phyloP scores from a whole-genome alignment of 75 land plant species.

The Sequoia sempervirens region DNA sequence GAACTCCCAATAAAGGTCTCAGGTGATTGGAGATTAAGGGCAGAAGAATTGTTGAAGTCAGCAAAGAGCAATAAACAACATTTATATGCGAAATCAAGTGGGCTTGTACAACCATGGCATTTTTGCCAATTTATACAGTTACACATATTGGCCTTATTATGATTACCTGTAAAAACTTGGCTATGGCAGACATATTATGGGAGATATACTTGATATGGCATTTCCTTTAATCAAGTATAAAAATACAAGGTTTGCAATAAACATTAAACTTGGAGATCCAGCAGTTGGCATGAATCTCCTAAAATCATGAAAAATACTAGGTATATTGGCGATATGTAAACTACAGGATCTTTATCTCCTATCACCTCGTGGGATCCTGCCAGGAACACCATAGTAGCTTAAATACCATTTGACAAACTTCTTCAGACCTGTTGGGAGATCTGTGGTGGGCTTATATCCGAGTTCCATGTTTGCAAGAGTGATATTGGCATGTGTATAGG shows the following conservation, averaged over 20 bases:
- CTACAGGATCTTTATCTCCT: not conserved
- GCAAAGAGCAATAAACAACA: not conserved
- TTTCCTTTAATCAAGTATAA: constrained; percentile 9
- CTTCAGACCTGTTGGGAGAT: constrained; percentile 48
- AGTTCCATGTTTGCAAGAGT: constrained; percentile 48
- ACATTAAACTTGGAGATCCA: not conserved
- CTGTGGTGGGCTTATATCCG: constrained; percentile 56
- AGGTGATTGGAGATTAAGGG: not conserved
- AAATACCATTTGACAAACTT: constrained; percentile 69
- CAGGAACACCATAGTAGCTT: constrained; percentile 36
- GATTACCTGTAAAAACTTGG: constrained; percentile 1
- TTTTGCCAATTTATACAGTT: constrained; percentile 1
- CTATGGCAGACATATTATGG: constrained; percentile 1
- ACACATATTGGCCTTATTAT: constrained; percentile 3
- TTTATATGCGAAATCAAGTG: not conserved
- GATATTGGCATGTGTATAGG: constrained; percentile 64
- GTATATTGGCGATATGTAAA: not conserved
- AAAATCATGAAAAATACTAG: not conserved
- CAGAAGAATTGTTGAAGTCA: not conserved
- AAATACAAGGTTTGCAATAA: not conserved
- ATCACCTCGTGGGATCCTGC: not conserved
- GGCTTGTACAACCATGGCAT: constrained; percentile 7
- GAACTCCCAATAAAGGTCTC: not conserved
- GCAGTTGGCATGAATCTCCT: constrained; percentile 5
- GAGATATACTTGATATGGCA: constrained; percentile 9